Percentiles rank a stretch among this genome's conserved stretches.
These are phyloP conservation scores for Gynostemma pentaphyllum DNA, from an alignment of 306 rosid species.

Conservation along the genomic window DNA sequence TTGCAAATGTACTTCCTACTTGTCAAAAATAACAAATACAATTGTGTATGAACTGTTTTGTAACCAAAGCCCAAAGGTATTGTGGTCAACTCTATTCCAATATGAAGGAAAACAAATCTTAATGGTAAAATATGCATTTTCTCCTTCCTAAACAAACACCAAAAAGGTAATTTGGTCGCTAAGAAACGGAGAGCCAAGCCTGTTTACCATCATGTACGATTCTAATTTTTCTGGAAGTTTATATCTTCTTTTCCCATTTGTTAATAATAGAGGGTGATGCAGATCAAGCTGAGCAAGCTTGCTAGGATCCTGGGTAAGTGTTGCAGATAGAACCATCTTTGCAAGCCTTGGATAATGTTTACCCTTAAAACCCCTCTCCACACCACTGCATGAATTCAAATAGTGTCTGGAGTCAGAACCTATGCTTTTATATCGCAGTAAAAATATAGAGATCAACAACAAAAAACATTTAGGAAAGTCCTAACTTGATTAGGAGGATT, in stretches of 20 bases:
- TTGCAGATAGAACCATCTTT: slow-evolving; percentile 88
- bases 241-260: slow-evolving; percentile 72
- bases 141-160: not conserved
- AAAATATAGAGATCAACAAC: not conserved
- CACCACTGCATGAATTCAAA: slow-evolving; percentile 38
- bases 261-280: slow-evolving; percentile 72
- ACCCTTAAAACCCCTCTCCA: slow-evolving; percentile 82
- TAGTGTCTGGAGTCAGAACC: not conserved
- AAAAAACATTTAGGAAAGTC: not conserved
- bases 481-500: not conserved
- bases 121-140: not conserved
- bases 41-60: not conserved
- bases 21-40: not conserved
- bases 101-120: not conserved
- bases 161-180: not conserved
- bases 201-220: slow-evolving; percentile 60
- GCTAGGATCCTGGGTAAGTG: slow-evolving; percentile 78
- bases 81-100: not conserved
- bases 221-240: slow-evolving; percentile 71
- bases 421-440: not conserved
- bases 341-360: slow-evolving; percentile 63
- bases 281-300: slow-evolving; percentile 74
- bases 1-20: not conserved
- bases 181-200: not conserved
- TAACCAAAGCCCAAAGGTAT: not conserved